These are phyloP conservation scores for Balansia obtecta DNA, from an alignment of 2,329 filamentous ascomycete genomes.

Conservation along the genomic window DNA sequence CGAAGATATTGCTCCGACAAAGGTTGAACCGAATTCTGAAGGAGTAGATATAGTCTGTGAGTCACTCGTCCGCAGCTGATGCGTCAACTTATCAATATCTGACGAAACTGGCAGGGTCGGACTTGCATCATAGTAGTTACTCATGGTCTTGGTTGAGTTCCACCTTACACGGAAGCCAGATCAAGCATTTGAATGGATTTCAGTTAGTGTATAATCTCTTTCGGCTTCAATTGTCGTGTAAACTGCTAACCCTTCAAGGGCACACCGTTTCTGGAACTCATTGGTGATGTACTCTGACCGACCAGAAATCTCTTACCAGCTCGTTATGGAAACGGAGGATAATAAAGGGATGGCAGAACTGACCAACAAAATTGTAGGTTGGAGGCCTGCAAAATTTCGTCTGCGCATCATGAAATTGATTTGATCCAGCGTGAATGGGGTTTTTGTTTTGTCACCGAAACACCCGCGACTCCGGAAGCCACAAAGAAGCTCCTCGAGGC, in stretches of 20 bases:
- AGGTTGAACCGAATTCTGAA: constrained; percentile 15
- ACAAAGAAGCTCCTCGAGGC: constrained; percentile 66
- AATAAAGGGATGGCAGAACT: constrained; percentile 44
- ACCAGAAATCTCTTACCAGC: constrained; percentile 47
- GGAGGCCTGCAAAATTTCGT: not conserved
- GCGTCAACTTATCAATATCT: not conserved
- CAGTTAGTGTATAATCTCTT: constrained; percentile 1
- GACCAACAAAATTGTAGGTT: constrained; percentile 50
- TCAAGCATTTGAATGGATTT: constrained; percentile 13
- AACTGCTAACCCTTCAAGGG: not conserved
- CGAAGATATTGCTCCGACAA: constrained; percentile 16
- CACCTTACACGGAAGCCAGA: constrained; percentile 20
- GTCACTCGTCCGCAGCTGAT: not conserved
- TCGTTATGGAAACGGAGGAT: constrained; percentile 41
- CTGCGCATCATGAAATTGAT: constrained; percentile 1
- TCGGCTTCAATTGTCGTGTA: not conserved
- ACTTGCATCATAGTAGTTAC: constrained; percentile 58
- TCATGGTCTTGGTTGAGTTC: constrained; percentile 36
- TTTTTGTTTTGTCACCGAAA: constrained; percentile 63
- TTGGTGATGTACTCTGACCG: constrained; percentile 29
- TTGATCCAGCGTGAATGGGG: constrained; percentile 48
- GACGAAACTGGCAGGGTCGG: constrained; percentile 42
- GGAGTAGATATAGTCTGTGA: constrained; percentile 24
- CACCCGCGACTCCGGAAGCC: constrained; percentile 52
- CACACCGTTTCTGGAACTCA: constrained; percentile 13